A percentile compares a stretch with the other conserved stretches of the same genome.
phyloP scores from a whole-genome alignment of 1,284 basidiomycete species.

The Boletellus deceptivus region DNA sequence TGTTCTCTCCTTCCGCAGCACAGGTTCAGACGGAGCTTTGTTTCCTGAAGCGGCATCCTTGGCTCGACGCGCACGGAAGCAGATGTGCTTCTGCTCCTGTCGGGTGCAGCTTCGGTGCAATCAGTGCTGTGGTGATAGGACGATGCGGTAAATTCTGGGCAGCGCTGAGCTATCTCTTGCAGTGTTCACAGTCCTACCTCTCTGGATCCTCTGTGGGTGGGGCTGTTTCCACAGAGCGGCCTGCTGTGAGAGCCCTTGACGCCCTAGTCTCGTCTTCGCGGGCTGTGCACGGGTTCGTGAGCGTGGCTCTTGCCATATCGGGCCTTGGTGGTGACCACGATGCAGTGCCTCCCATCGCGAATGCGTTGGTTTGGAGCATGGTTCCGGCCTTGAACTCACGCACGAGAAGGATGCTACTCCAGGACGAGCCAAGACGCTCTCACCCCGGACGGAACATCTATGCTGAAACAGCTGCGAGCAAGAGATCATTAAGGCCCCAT shows the following conservation, averaged over 20 bases:
- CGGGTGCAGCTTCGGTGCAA: conserved; percentile 1
- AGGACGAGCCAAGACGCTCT: conserved; percentile 34
- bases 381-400: conserved; percentile 70
- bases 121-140: conserved; percentile 11
- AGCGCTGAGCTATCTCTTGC: not conserved
- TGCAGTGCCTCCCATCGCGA: conserved; percentile 49
- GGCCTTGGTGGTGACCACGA: conserved; percentile 9
- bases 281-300: conserved; percentile 72
- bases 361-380: conserved; percentile 58
- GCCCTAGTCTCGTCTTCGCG: conserved; percentile 48
- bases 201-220: not conserved
- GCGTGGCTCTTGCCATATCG: conserved; percentile 13
- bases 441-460: conserved; percentile 58
- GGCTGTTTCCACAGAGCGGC: not conserved
- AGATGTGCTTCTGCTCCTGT: conserved; percentile 27
- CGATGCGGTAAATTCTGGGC: conserved; percentile 5
- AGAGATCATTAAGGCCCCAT: conserved; percentile 75
- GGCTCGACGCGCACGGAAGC: conserved; percentile 13
- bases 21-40: conserved; percentile 11
- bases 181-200: not conserved
- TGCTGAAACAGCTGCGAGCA: conserved; percentile 69
- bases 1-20: conserved; percentile 1
- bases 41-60: conserved; percentile 14
- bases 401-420: conserved; percentile 36
- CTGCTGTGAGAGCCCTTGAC: not conserved